Evolutionary conservation across 2,329 filamentous ascomycete species (phyloP), one percentile per base, ranked within the genome.

Genomic region (Achaetomium macrosporum): DNA sequence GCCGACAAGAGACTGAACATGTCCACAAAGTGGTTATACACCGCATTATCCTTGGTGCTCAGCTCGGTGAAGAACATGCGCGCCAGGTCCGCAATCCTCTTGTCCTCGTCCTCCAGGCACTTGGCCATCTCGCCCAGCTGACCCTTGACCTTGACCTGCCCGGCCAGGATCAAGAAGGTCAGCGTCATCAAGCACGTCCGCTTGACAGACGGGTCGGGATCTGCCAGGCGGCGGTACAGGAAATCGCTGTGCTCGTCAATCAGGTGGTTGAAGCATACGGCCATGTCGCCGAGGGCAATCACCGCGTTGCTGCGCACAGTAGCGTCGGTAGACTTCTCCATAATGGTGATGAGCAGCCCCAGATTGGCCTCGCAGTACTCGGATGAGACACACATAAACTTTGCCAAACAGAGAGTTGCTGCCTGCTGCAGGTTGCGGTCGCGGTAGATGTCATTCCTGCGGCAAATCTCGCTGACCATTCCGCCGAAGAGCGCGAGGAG

Each of bases 221-320:
- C 95, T 15, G 93, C 95, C 8, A 99, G 79, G 16, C 95, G 84
- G 17, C 93, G 85, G 71, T 99, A 99, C 40, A 99, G 72, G 75
- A 97, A 99, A 68, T 99, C 93, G 0, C 93, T 99, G 70, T 99
- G 97, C 72, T 99, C 95, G 66, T 99, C 95, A 62, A 99, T 96
- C 46, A 99, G 81, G 66, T 99, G 93, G 66, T 99, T 99, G 79
- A 99, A 99, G 78, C 91, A 96, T 19, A 99, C 93, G 0, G 95
- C 95, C 93, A 99, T 99, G 67, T 99, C 93, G 37, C 93, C 93
- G 0, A 99, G 82, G 0, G 93, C 92, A 62, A 99, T 95, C 16
- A 99, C 95, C 10, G 95, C 89, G 66, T 99, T 99, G 63, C 89
- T 95, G 47, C 93, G 85, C 37, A 95, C 92, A 16, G 91, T 95